phyloP scores from a whole-genome alignment of 2,329 filamentous ascomycete species.

The Leptosphaerulina australis region DNA sequence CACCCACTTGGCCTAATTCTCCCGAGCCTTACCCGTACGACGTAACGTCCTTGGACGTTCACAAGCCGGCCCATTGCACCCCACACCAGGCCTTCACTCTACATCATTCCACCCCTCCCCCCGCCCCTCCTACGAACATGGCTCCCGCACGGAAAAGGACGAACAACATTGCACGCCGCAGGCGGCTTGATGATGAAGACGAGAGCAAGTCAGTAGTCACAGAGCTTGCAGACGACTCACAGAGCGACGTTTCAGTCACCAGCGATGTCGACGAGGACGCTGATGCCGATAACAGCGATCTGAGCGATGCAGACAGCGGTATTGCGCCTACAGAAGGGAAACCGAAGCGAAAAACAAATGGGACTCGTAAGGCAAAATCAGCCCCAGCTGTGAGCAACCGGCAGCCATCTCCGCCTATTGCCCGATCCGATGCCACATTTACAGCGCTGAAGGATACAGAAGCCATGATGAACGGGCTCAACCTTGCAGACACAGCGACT shows the following conservation, averaged over 20 bases:
- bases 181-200: slow-evolving; percentile 50
- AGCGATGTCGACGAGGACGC: slow-evolving; percentile 65
- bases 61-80: slow-evolving; percentile 12
- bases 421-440: slow-evolving; percentile 48
- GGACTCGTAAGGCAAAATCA: slow-evolving; percentile 42
- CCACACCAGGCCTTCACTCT: slow-evolving; percentile 26
- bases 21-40: slow-evolving; percentile 31
- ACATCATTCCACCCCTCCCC: slow-evolving; percentile 21
- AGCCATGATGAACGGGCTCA: slow-evolving; percentile 66
- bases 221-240: slow-evolving; percentile 64
- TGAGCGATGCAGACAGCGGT: slow-evolving; percentile 58
- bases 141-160: slow-evolving; percentile 46
- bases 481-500: slow-evolving; percentile 50
- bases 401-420: slow-evolving; percentile 45
- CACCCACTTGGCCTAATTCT: slow-evolving; percentile 19
- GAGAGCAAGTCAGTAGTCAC: slow-evolving; percentile 52
- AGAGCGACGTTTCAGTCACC: slow-evolving; percentile 65
- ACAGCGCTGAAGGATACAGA: slow-evolving; percentile 62
- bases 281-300: slow-evolving; percentile 63
- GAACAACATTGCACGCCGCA: slow-evolving; percentile 45
- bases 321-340: slow-evolving; percentile 45
- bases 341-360: slow-evolving; percentile 48
- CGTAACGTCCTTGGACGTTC: slow-evolving; percentile 17
- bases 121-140: slow-evolving; percentile 38
- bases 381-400: slow-evolving; percentile 35